Conservation (phyloP, 1,139 yeast genomes). For the Scheffersomyces insectosa region DNA sequence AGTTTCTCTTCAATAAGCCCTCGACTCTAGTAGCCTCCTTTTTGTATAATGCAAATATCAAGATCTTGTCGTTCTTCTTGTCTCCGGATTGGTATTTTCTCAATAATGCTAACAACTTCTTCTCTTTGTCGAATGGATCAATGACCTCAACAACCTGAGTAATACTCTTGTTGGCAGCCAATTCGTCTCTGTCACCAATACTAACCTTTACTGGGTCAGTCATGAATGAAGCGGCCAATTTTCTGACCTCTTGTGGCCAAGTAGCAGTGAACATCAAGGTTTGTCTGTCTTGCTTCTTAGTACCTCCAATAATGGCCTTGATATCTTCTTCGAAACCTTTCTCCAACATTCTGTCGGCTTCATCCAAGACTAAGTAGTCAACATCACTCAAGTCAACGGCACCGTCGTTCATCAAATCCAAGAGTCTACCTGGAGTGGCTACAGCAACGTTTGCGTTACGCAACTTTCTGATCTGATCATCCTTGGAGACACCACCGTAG, state of each 20-base stretch:
- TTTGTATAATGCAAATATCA: constrained; percentile 91
- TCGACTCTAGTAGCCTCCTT: constrained; percentile 96
- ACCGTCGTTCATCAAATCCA: constrained; percentile 89
- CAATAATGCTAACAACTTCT: constrained; percentile 67
- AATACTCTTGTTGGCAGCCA: constrained; percentile 90
- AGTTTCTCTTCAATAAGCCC: constrained; percentile 66
- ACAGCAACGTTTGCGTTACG: constrained; percentile 73
- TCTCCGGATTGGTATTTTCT: constrained; percentile 71
- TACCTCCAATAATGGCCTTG: constrained; percentile 68
- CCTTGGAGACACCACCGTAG: constrained; percentile 97
- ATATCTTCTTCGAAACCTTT: constrained; percentile 96
- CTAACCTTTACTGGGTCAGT: constrained; percentile 78
- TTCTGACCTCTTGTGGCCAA: constrained; percentile 92
- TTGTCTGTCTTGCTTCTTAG: constrained; percentile 56
- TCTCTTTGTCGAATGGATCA: constrained; percentile 81
- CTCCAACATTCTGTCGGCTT: constrained; percentile 98
- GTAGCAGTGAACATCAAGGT: constrained; percentile 90
- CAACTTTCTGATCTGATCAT: constrained; percentile 76
- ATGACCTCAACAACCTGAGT: constrained; percentile 92
- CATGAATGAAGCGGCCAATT: constrained; percentile 88
- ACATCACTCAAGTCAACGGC: constrained; percentile 69
- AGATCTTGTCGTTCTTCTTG: constrained; percentile 71
- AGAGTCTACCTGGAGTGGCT: constrained; percentile 96
- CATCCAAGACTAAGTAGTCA: constrained; percentile 85
- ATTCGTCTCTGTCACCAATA: constrained; percentile 92